These are phyloP conservation scores for Serendipita sp. DNA, from an alignment of 768 basidiomycete species.

Conservation along the genomic window DNA sequence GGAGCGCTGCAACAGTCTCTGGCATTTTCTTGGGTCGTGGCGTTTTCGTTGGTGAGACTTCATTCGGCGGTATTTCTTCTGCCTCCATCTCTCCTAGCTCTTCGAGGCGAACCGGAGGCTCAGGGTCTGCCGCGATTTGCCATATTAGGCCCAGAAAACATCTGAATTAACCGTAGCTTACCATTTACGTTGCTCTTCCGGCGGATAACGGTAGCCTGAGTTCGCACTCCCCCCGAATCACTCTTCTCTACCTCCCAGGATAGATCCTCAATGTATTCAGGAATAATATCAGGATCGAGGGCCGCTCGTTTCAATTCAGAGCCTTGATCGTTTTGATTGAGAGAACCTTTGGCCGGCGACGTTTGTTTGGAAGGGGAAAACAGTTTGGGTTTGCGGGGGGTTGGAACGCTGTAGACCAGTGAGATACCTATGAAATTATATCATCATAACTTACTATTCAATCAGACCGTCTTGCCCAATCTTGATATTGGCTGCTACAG, in stretches of 20 bases:
- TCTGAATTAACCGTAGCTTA: too few relatives aligned
- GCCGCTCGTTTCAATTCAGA: not conserved
- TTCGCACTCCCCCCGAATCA: not conserved
- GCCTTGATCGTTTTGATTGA: too few relatives aligned
- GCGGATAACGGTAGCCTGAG: not conserved
- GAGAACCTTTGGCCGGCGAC: not conserved
- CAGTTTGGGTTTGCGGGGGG: not conserved
- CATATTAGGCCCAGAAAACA: too few relatives aligned
- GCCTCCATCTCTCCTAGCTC: not conserved
- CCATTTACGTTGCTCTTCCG: not conserved
- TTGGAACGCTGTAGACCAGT: not conserved
- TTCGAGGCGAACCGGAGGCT: too few relatives aligned
- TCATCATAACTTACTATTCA: not conserved
- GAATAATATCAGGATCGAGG: not conserved
- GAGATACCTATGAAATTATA: not conserved
- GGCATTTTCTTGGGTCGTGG: slow-evolving; percentile 4
- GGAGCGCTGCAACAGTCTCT: not conserved
- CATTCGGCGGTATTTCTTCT: not conserved
- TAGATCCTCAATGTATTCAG: not conserved
- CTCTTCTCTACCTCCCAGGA: not conserved
- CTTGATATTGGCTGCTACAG: not conserved
- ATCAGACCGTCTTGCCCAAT: not conserved
- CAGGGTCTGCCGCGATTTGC: too few relatives aligned
- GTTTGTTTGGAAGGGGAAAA: not conserved
- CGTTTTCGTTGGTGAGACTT: not conserved